These are phyloP conservation scores for Botrytis pseudocinerea DNA, from an alignment of 2,329 filamentous ascomycete species.

Conservation along the genomic window DNA sequence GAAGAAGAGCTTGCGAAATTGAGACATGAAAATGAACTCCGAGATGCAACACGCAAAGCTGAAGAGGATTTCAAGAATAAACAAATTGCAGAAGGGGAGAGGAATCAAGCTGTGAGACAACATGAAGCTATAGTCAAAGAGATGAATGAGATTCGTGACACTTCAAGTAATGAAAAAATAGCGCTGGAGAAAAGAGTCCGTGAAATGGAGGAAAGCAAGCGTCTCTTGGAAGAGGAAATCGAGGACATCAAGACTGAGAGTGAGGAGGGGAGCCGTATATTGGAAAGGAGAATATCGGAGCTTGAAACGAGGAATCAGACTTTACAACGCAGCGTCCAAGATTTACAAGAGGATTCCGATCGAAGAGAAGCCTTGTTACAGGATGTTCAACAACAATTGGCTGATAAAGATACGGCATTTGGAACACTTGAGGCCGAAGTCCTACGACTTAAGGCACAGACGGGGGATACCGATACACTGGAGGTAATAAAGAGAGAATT, in stretches of 20 bases:
- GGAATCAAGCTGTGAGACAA: constrained; percentile 51
- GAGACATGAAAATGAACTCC: constrained; percentile 79
- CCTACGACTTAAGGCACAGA: constrained; percentile 79
- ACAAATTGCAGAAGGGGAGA: constrained; percentile 59
- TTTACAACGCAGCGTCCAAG: constrained; percentile 55
- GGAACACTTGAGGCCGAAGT: constrained; percentile 81
- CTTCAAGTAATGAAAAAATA: constrained; percentile 56
- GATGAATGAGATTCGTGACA: constrained; percentile 52
- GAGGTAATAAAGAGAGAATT: constrained; percentile 84
- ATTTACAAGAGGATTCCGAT: constrained; percentile 50
- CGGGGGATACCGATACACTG: constrained; percentile 82
- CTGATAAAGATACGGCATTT: constrained; percentile 68
- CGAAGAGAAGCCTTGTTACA: constrained; percentile 38
- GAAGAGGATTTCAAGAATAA: constrained; percentile 78
- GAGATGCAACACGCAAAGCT: constrained; percentile 76
- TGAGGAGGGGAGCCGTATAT: constrained; percentile 67
- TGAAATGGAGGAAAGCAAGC: constrained; percentile 71
- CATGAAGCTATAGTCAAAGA: constrained; percentile 54
- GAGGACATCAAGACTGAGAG: constrained; percentile 67
- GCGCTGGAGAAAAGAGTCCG: constrained; percentile 69
- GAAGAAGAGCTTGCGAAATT: constrained; percentile 79
- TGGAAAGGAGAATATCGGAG: constrained; percentile 61
- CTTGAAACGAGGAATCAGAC: constrained; percentile 60
- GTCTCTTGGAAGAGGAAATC: constrained; percentile 74
- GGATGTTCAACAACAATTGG: constrained; percentile 47